Evolutionary conservation across 192 early-diverging fungal species (phyloP).

Genomic region (Entomortierella parvispora): DNA sequence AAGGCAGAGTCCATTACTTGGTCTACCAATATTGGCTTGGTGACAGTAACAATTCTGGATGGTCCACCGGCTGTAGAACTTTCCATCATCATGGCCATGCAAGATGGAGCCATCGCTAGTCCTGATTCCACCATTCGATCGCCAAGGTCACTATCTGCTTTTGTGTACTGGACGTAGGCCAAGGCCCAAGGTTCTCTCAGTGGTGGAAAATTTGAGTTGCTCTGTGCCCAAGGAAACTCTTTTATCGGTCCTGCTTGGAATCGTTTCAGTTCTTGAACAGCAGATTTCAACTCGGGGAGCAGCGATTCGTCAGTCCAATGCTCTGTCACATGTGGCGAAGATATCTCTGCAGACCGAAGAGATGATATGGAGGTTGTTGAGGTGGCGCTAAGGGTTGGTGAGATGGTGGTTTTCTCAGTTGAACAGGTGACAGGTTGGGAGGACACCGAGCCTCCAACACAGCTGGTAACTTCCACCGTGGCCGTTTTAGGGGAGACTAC

Average conservation of each 20-base stretch:
- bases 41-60: conserved; percentile 43
- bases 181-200: conserved; percentile 44
- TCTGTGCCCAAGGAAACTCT: conserved; percentile 24
- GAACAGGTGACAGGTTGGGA: neutral
- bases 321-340: neutral
- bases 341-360: neutral
- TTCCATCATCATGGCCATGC: conserved; percentile 53
- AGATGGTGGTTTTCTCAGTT: neutral
- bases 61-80: neutral
- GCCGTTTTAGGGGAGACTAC: conserved; percentile 23
- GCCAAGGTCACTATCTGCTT: neutral
- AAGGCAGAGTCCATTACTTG: conserved; percentile 50
- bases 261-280: conserved; percentile 27
- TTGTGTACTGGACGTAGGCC: conserved; percentile 33
- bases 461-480: conserved; percentile 35
- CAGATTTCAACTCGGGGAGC: conserved; percentile 31
- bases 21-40: conserved; percentile 42
- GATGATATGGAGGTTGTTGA: neutral
- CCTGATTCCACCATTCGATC: conserved; percentile 14
- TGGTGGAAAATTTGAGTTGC: conserved; percentile 11
- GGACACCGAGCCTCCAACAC: conserved; percentile 10
- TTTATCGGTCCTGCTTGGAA: conserved; percentile 41
- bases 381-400: neutral
- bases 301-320: conserved; percentile 28
- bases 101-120: conserved; percentile 28